Conservation (phyloP, 2,329 filamentous ascomycete genomes). For the Orbilia blumenaviensis region DNA sequence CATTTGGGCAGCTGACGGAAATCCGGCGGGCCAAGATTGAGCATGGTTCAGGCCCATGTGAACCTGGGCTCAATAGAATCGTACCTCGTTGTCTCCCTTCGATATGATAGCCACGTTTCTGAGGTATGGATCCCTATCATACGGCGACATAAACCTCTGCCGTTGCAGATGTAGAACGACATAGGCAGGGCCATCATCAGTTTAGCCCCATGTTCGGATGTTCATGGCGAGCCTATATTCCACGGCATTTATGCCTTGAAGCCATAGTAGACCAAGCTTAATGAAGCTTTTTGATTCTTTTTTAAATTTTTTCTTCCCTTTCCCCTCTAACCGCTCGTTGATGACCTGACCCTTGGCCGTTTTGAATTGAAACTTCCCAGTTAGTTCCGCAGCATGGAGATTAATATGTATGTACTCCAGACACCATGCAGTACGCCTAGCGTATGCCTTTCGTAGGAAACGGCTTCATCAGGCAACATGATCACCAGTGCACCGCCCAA, state of each 20-base stretch:
- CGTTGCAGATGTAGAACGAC: constrained; percentile 34
- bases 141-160: constrained; percentile 45
- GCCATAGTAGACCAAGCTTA: constrained; percentile 15
- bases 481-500: constrained; percentile 31
- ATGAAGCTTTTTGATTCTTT: constrained; percentile 30
- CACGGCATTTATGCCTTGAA: constrained; percentile 39
- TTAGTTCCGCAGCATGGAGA: constrained; percentile 31
- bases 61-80: constrained; percentile 19
- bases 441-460: constrained; percentile 20
- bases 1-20: constrained; percentile 52
- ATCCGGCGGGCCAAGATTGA: constrained; percentile 26
- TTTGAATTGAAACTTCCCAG: constrained; percentile 37
- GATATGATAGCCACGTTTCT: constrained; percentile 44
- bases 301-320: not conserved
- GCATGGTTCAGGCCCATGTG: constrained; percentile 45
- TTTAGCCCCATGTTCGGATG: constrained; percentile 35
- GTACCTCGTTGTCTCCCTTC: constrained; percentile 4
- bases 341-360: constrained; percentile 2
- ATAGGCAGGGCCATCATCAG: constrained; percentile 24
- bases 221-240: constrained; percentile 43
- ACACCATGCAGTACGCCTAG: not conserved
- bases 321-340: constrained; percentile 17
- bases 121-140: constrained; percentile 39
- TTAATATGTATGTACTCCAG: constrained; percentile 11
- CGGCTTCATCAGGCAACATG: constrained; percentile 22